These are phyloP conservation scores for Cyberlindnera xylosilytica DNA, from an alignment of 805 yeast genomes.

Conservation along the genomic window DNA sequence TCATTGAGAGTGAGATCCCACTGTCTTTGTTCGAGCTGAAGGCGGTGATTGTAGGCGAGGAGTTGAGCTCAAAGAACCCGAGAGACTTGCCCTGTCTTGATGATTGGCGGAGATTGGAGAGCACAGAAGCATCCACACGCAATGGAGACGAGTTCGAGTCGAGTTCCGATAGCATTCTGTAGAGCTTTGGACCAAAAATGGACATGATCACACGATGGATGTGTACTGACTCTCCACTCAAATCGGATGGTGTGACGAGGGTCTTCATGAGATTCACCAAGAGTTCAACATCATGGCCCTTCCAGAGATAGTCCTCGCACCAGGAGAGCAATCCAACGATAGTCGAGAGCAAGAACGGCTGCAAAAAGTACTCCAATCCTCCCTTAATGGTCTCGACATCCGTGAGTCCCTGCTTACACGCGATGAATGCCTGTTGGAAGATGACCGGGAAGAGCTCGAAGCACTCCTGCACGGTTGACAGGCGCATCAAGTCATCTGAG, in stretches of 20 bases:
- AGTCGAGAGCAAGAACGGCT: constrained; percentile 66
- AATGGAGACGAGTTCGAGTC: constrained; percentile 7
- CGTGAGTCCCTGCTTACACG: constrained; percentile 52
- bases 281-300: constrained; percentile 30
- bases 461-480: constrained; percentile 63
- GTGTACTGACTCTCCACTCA: constrained; percentile 44
- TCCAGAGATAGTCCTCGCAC: constrained; percentile 40
- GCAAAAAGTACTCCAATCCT: constrained; percentile 85
- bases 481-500: constrained; percentile 75
- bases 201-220: constrained; percentile 39
- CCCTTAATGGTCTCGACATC: constrained; percentile 60
- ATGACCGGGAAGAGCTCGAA: constrained; percentile 69
- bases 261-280: constrained; percentile 38
- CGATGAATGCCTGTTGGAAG: constrained; percentile 66
- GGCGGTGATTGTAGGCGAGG: constrained; percentile 4
- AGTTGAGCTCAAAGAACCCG: constrained; percentile 14
- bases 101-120: constrained; percentile 16
- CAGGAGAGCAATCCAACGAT: constrained; percentile 52
- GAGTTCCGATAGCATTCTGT: constrained; percentile 12
- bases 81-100: neutral
- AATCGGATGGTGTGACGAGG: constrained; percentile 39
- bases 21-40: constrained; percentile 1
- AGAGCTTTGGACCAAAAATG: constrained; percentile 21
- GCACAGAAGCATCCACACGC: constrained; percentile 19
- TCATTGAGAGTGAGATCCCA: constrained; percentile 15